Percentiles rank a stretch among this genome's conserved stretches.
Conservation (phyloP, 2,329 filamentous ascomycete species). For the Xylaria hypoxylon region DNA sequence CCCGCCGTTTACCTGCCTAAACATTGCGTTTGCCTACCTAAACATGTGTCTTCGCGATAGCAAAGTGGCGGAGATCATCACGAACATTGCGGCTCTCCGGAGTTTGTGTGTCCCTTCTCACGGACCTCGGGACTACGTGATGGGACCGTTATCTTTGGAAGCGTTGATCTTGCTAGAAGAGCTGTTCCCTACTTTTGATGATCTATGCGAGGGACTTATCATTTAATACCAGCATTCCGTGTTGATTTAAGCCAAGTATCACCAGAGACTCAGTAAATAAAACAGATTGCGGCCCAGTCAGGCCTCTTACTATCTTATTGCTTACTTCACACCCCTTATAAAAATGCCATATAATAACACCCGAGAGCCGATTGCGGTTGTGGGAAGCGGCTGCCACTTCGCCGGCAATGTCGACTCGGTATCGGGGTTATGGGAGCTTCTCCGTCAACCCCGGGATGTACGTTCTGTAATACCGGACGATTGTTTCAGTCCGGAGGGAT, state of each 20-base stretch:
- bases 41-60: background rate
- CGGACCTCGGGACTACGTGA: background rate
- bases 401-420: slow-evolving; percentile 31
- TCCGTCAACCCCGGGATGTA: slow-evolving; percentile 29
- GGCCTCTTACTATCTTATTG: too few species aligned
- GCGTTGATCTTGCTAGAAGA: background rate
- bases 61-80: background rate
- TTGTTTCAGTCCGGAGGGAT: slow-evolving; percentile 51
- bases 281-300: background rate
- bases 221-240: too few species aligned
- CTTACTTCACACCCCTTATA: too few species aligned
- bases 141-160: background rate
- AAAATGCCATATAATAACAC: too few species aligned
- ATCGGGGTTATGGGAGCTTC: slow-evolving; percentile 36
- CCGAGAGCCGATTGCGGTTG: slow-evolving; percentile 40
- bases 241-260: too few species aligned
- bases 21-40: too few species aligned
- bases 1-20: too few species aligned
- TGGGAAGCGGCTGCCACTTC: slow-evolving; percentile 39
- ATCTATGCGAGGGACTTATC: too few species aligned
- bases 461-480: slow-evolving; percentile 46
- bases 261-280: too few species aligned
- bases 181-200: too few species aligned
- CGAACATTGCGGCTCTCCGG: background rate
- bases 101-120: background rate